These are phyloP conservation scores for Geotrichum siamense DNA, from an alignment of 1,139 yeast genomes.

Conservation along the genomic window DNA sequence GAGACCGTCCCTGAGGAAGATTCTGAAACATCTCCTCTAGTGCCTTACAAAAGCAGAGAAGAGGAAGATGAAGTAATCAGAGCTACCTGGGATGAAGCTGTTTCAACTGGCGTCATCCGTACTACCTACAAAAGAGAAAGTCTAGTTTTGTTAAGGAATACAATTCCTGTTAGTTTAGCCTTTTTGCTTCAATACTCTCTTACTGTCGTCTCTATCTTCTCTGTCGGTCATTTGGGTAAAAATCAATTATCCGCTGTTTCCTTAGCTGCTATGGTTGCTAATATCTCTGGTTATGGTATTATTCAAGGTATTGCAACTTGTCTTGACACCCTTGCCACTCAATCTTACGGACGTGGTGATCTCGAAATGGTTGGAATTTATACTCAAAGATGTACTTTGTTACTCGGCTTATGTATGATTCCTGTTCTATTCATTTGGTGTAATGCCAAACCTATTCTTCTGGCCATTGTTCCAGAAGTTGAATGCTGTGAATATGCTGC, in stretches of 20 bases:
- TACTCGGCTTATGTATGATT: constrained; percentile 40
- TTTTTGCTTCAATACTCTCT: constrained; percentile 75
- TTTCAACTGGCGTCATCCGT: constrained; percentile 11
- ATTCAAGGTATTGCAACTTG: constrained; percentile 88
- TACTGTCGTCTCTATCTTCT: constrained; percentile 75
- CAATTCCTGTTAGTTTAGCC: constrained; percentile 42
- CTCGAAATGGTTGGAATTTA: constrained; percentile 50
- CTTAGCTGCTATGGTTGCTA: constrained; percentile 80
- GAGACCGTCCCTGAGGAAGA: constrained; percentile 3
- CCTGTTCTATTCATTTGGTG: constrained; percentile 50
- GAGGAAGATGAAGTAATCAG: constrained; percentile 11
- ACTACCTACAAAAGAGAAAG: constrained; percentile 26
- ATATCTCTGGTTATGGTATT: constrained; percentile 67
- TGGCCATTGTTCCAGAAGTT: constrained; percentile 47
- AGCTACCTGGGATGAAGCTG: constrained; percentile 14
- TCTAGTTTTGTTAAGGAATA: constrained; percentile 34
- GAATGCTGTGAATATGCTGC: constrained; percentile 61
- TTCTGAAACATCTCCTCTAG: constrained; percentile 8
- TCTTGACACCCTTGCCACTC: constrained; percentile 77
- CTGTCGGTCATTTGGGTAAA: constrained; percentile 80
- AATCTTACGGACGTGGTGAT: constrained; percentile 48
- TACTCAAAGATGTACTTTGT: constrained; percentile 50
- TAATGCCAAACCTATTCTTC: constrained; percentile 50
- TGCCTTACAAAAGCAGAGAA: constrained; percentile 7
- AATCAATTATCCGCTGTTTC: constrained; percentile 73